Percentiles rank a stretch among this genome's conserved stretches.
These are phyloP conservation scores for Claviceps monticola DNA, from an alignment of 2,329 filamentous ascomycete genomes.

Conservation along the genomic window DNA sequence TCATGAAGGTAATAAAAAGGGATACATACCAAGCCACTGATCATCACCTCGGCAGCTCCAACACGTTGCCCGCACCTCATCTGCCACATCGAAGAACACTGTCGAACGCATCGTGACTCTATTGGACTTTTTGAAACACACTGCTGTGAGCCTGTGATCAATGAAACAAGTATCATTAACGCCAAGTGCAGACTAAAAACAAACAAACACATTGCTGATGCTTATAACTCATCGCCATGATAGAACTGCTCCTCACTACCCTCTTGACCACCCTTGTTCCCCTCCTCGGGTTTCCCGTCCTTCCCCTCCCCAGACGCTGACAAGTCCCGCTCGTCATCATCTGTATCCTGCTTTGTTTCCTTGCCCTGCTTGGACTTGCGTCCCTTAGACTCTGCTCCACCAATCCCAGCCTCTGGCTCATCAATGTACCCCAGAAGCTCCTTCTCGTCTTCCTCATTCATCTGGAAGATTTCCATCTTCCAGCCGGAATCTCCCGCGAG, in stretches of 20 bases:
- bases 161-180: no score
- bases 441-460: slow-evolving; percentile 35
- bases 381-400: slow-evolving; percentile 7
- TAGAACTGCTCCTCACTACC: slow-evolving; percentile 39
- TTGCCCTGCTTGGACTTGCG: slow-evolving; percentile 18
- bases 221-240: slow-evolving; percentile 15
- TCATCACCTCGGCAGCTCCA: no score
- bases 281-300: slow-evolving; percentile 2
- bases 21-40: no score
- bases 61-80: no score
- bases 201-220: background rate
- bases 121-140: no score
- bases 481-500: slow-evolving; percentile 59
- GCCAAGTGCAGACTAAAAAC: background rate
- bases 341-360: background rate
- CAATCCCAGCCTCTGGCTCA: slow-evolving; percentile 14
- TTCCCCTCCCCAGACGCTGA: background rate
- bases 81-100: no score
- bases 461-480: slow-evolving; percentile 68
- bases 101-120: no score
- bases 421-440: slow-evolving; percentile 61
- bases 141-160: no score
- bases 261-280: slow-evolving; percentile 10
- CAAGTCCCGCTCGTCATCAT: slow-evolving; percentile 13
- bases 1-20: no score